A percentile compares a stretch with the other conserved stretches of the same genome.
Evolutionary conservation across 2,329 filamentous ascomycete species (phyloP).

Genomic region (Drechslerella coelobrocha): DNA sequence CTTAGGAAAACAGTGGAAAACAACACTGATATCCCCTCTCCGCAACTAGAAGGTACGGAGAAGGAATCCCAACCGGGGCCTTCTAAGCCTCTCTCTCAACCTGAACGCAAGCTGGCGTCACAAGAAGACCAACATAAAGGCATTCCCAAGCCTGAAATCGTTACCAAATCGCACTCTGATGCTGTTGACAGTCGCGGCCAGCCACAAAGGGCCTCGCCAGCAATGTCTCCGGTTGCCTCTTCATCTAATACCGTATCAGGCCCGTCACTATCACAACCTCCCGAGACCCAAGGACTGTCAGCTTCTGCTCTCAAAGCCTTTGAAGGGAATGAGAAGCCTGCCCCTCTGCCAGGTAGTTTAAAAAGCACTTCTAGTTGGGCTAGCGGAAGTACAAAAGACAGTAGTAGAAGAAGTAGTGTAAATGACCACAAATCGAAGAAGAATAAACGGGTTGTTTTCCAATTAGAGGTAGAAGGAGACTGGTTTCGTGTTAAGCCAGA

Average conservation of each 20-base stretch:
- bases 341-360: conserved; percentile 38
- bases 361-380: conserved; percentile 50
- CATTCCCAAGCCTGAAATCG: conserved; percentile 22
- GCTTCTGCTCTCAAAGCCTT: conserved; percentile 43
- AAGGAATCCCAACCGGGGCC: conserved; percentile 10
- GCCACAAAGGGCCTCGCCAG: conserved; percentile 24
- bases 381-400: conserved; percentile 45
- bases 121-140: background rate
- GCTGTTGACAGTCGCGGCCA: conserved; percentile 10
- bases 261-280: conserved; percentile 11
- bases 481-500: conserved; percentile 48
- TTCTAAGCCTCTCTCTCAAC: background rate
- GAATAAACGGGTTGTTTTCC: conserved; percentile 50
- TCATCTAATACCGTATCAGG: conserved; percentile 18
- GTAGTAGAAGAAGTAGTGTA: conserved; percentile 43
- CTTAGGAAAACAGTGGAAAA: conserved; percentile 32
- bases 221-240: conserved; percentile 20
- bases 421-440: conserved; percentile 43
- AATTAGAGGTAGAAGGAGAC: conserved; percentile 45
- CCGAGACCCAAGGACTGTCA: conserved; percentile 23
- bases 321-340: conserved; percentile 31
- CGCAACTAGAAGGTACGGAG: conserved; percentile 6
- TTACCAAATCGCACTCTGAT: conserved; percentile 29
- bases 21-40: conserved; percentile 8
- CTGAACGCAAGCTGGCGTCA: conserved; percentile 4